Conservation (phyloP, 305 asterid genomes). For the Solanum chacoense region DNA sequence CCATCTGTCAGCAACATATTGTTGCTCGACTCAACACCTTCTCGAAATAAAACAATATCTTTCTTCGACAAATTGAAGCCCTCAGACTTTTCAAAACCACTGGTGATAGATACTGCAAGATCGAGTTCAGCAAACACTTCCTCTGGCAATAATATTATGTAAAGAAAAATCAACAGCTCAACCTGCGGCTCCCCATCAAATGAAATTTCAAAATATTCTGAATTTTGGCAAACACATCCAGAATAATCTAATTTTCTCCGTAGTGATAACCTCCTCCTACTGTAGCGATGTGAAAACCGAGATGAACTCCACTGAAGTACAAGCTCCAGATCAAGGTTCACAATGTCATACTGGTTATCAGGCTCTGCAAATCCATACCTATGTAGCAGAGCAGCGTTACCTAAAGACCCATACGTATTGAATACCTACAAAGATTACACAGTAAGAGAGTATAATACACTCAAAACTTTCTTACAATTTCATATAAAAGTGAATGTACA, state of each 20-base stretch:
- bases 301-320: conserved; percentile 69
- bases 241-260: conserved; percentile 70
- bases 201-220: conserved; percentile 77
- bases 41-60: conserved; percentile 8
- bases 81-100: conserved; percentile 11
- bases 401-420: conserved; percentile 72
- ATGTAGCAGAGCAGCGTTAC: conserved; percentile 89
- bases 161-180: conserved; percentile 57
- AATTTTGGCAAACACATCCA: conserved; percentile 50
- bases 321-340: conserved; percentile 69
- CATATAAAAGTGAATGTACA: neutral
- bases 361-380: conserved; percentile 87
- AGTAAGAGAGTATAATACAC: neutral
- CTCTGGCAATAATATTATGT: conserved; percentile 57
- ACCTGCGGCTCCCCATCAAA: conserved; percentile 69
- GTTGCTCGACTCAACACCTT: conserved; percentile 28
- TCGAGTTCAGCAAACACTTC: conserved; percentile 36
- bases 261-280: conserved; percentile 49
- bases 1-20: conserved; percentile 32
- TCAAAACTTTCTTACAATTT: neutral
- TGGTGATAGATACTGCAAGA: conserved; percentile 20
- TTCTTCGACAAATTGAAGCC: conserved; percentile 6
- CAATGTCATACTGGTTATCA: conserved; percentile 68
- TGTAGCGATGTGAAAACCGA: conserved; percentile 49
- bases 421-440: conserved; percentile 44